Evolutionary conservation across 2,329 filamentous ascomycete genomes (phyloP), one percentile per base, ranked within the genome.

Genomic region (Aspergillaceae sp.): DNA sequence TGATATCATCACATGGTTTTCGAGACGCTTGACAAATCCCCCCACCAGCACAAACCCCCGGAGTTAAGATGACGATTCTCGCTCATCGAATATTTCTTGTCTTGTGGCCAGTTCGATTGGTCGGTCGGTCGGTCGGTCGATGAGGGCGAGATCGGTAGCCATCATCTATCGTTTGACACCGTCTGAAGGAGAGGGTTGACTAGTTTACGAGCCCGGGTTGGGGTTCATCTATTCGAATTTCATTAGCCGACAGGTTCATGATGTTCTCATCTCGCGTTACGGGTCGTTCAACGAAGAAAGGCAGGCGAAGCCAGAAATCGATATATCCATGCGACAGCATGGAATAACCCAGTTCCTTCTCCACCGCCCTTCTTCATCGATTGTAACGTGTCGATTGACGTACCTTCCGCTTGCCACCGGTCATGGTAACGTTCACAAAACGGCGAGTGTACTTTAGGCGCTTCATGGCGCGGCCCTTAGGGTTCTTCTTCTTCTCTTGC

Each of bases 381-480:
- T 9, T 32, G 6, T 6, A 32, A 9, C 5, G 7, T 19, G n/a
- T 32, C 19, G 40, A 42, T 7, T 7, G 44, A 50, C 55, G 68
- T 74, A 92, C 88, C 88, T 96, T 96, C 75, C 91, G 82, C 90
- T 97, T 97, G 78, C 91, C 91, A 74, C 89, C 90, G 59, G 90
- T 94, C 76, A 95, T 81, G 68, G 87, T 92, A 70, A 97, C 89
- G 77, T 97, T 96, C 63, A 97, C 90, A 79, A 97, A 97, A 68
- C 91, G 89, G 73, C 91, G 86, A 64, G 88, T 95, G 83, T 96
- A 96, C 73, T 82, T 83, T 72, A 94, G 83, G 69, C 91, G 83
- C 89, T 97, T 97, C 78, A 92, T 88, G 63, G 91, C 91, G 70
- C 91, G 89, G 70, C 91, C 91, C 84, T 96, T 96, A 71, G 91